Conservation (phyloP, 2,329 filamentous ascomycete species). For the Ilyonectria sp. region DNA sequence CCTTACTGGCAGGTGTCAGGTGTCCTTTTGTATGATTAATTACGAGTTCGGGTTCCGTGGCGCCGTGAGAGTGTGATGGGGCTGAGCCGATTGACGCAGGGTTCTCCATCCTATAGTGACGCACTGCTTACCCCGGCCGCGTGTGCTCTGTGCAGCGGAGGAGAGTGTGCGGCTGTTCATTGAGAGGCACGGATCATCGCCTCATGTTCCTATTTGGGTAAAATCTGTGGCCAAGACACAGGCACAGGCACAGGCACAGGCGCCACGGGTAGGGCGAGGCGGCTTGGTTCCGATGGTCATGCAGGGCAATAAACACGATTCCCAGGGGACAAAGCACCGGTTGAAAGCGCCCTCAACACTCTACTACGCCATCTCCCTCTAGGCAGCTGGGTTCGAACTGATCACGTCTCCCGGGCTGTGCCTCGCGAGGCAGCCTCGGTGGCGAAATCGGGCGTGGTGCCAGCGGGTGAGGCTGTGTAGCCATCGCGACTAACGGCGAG, state of each 20-base stretch:
- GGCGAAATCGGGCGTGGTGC: background rate
- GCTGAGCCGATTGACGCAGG: no score
- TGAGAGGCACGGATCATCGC: background rate
- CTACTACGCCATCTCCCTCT: background rate
- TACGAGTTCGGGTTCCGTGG: no score
- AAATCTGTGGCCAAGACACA: background rate
- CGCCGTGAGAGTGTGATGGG: no score
- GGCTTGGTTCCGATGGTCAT: background rate
- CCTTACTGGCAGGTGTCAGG: no score
- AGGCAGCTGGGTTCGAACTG: background rate
- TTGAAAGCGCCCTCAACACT: background rate
- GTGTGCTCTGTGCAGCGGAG: background rate
- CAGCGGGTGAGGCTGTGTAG: background rate
- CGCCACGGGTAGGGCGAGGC: no score
- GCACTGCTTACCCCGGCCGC: background rate
- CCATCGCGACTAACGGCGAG: background rate
- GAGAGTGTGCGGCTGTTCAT: background rate
- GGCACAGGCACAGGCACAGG: no score
- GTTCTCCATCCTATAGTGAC: background rate
- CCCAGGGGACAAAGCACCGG: background rate
- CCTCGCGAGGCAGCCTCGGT: background rate
- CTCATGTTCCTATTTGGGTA: background rate
- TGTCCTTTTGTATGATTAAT: no score
- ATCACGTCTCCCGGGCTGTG: background rate
- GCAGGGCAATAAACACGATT: background rate